Percentiles rank a stretch among this genome's conserved stretches.
These are phyloP conservation scores for Boletus patriciae DNA, from an alignment of 768 basidiomycete genomes.

Conservation along the genomic window DNA sequence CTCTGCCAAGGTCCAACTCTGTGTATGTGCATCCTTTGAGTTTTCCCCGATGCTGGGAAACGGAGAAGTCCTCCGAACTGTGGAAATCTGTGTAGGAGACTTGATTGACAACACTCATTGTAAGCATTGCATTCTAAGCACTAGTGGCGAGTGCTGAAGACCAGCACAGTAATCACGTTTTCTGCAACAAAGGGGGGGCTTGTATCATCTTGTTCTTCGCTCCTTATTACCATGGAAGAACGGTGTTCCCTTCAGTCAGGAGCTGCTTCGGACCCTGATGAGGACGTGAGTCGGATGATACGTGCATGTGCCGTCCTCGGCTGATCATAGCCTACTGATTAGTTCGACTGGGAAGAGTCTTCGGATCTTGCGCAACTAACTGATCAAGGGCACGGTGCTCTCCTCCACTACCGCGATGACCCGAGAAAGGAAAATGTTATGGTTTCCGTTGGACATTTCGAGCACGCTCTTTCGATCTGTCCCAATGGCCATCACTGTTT, in stretches of 20 bases:
- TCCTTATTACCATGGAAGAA: neutral
- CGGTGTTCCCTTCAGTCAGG: too few relatives aligned
- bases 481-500: neutral
- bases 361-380: neutral
- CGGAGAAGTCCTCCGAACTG: neutral
- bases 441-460: neutral
- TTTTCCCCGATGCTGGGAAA: conserved; percentile 1
- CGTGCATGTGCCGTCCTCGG: neutral
- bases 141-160: neutral
- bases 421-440: neutral
- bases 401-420: neutral
- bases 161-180: neutral
- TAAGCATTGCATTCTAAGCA: neutral
- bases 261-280: neutral
- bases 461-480: conserved; percentile 3
- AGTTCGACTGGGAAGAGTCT: neutral
- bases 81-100: neutral
- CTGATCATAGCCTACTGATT: neutral
- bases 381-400: neutral
- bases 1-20: neutral
- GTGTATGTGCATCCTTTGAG: conserved; percentile 2
- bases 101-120: neutral
- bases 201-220: neutral
- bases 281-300: neutral
- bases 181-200: neutral